phyloP scores from a whole-genome alignment of 495 filamentous ascomycete genomes.

The Trichoderma reesei region DNA sequence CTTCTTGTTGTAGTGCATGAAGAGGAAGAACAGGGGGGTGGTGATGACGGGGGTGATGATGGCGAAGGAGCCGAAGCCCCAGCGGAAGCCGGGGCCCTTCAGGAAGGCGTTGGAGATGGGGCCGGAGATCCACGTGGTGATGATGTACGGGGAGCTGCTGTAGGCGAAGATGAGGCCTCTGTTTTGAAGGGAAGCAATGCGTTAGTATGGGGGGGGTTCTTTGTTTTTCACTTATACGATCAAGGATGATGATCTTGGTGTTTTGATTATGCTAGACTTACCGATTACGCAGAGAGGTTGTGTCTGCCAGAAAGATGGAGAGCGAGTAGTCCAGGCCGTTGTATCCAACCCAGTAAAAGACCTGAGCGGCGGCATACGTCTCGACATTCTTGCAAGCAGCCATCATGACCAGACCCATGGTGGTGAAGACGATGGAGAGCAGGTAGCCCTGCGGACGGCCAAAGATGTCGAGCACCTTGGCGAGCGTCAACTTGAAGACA shows the following conservation, averaged over 20 bases:
- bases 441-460: conserved; percentile 43
- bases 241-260: not conserved
- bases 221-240: not conserved
- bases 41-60: conserved; percentile 49
- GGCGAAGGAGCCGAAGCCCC: conserved; percentile 53
- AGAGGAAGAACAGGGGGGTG: conserved; percentile 42
- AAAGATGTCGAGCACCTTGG: conserved; percentile 58
- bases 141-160: conserved; percentile 54
- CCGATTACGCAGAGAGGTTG: conserved; percentile 52
- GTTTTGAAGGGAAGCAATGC: not conserved
- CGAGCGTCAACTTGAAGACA: conserved; percentile 49
- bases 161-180: conserved; percentile 47
- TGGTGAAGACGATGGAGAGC: conserved; percentile 30
- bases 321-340: conserved; percentile 50
- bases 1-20: conserved; percentile 50
- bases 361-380: conserved; percentile 41
- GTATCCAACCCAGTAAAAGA: conserved; percentile 46
- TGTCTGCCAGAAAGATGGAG: conserved; percentile 57
- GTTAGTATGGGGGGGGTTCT: not conserved
- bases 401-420: conserved; percentile 40
- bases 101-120: conserved; percentile 37
- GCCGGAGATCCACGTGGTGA: conserved; percentile 45
- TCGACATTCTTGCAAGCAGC: conserved; percentile 40
- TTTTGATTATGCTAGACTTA: conserved; percentile 14
- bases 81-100: conserved; percentile 43